A percentile compares a stretch with the other conserved stretches of the same genome.
These are phyloP conservation scores for Rhizophagus prolifer DNA, from an alignment of 192 early-diverging fungal genomes.

Conservation along the genomic window DNA sequence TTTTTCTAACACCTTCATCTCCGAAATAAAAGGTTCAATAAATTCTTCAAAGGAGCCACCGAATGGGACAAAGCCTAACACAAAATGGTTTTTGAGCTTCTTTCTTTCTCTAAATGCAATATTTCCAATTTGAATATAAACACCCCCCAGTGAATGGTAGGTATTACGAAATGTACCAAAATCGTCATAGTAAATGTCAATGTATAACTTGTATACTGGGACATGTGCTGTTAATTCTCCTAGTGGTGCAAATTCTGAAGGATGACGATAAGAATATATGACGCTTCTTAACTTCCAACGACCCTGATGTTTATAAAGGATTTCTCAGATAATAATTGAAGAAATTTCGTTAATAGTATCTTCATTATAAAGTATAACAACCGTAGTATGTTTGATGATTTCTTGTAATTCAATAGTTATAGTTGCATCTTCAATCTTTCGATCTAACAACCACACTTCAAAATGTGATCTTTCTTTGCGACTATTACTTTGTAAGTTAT, in stretches of 20 bases:
- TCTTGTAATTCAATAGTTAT: background rate
- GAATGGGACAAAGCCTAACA: background rate
- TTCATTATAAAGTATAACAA: background rate
- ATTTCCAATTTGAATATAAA: background rate
- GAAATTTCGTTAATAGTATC: background rate
- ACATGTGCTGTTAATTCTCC: background rate
- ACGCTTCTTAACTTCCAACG: background rate
- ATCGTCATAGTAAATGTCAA: background rate
- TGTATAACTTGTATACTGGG: background rate
- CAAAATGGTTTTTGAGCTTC: background rate
- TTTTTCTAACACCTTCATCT: background rate
- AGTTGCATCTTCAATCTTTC: background rate
- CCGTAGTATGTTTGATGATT: background rate
- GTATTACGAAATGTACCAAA: background rate
- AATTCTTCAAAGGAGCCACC: background rate
- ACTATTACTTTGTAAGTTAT: background rate
- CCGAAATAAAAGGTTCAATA: background rate
- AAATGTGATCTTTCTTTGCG: background rate
- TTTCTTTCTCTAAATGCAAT: background rate
- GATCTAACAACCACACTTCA: background rate
- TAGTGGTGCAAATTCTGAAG: background rate
- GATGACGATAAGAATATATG: background rate
- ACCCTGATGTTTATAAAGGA: background rate
- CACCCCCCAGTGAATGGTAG: background rate
- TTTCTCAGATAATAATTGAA: background rate